Evolutionary conservation across 768 basidiomycete genomes (phyloP).

Genomic region (Candolleomyces aberdarensis): DNA sequence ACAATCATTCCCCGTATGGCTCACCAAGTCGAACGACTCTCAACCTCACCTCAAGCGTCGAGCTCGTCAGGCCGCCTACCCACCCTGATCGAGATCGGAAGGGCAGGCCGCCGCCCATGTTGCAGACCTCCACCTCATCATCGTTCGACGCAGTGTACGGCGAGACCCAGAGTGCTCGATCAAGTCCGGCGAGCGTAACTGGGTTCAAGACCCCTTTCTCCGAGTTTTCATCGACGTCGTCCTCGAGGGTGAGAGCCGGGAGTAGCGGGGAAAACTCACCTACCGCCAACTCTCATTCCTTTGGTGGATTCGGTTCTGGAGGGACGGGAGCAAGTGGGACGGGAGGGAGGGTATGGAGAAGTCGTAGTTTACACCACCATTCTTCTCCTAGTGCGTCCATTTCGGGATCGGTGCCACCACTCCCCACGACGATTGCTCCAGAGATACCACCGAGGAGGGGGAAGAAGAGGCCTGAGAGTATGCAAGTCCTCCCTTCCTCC

Average conservation of each 20-base stretch:
- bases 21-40: constrained; percentile 2
- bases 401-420: no score
- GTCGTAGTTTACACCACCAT: not conserved
- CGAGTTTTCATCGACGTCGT: no score
- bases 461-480: constrained; percentile 60
- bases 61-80: constrained; percentile 33
- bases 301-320: no score
- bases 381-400: no score
- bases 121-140: no score
- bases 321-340: no score
- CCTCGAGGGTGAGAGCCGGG: no score
- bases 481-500: constrained; percentile 37
- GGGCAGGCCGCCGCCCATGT: not conserved
- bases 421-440: not conserved
- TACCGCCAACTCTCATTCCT: no score
- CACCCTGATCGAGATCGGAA: constrained; percentile 51
- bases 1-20: not conserved
- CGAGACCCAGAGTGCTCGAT: not conserved
- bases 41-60: not conserved
- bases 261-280: no score
- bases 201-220: no score
- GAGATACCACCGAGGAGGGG: constrained; percentile 39
- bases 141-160: constrained; percentile 23
- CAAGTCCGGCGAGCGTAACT: no score
- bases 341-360: no score